A percentile compares a stretch with the other conserved stretches of the same genome.
These are phyloP conservation scores for Lentinula detonsa DNA, from an alignment of 768 basidiomycete species.

Conservation along the genomic window DNA sequence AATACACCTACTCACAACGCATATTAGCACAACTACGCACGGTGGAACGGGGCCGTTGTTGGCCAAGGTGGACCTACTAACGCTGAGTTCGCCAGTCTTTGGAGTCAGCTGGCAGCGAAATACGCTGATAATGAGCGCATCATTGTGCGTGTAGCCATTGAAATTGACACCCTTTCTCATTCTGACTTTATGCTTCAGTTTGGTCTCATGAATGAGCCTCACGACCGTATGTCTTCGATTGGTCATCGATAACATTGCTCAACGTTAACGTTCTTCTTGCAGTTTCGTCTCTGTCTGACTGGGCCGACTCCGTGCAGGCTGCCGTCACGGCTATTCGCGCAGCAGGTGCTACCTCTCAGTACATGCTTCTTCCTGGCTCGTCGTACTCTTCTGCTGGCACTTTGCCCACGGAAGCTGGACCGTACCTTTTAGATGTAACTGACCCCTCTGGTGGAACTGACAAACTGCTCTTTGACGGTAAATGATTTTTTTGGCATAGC, in stretches of 20 bases:
- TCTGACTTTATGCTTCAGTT: conserved; percentile 11
- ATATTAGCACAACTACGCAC: conserved; percentile 49
- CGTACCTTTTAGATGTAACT: conserved; percentile 31
- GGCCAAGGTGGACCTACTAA: conserved; percentile 55
- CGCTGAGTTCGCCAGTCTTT: conserved; percentile 42
- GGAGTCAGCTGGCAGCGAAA: conserved; percentile 45
- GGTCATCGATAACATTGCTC: no score
- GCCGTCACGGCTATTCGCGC: conserved; percentile 55
- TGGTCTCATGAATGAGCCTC: conserved; percentile 54
- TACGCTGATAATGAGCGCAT: conserved; percentile 35
- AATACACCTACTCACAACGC: not conserved
- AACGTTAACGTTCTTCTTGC: no score
- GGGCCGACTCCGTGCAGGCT: conserved; percentile 45
- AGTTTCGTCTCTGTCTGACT: conserved; percentile 27
- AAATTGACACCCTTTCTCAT: conserved; percentile 1
- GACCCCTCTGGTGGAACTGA: conserved; percentile 34
- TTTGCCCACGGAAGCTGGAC: conserved; percentile 39
- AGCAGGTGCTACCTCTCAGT: conserved; percentile 47
- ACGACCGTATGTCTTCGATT: conserved; percentile 24
- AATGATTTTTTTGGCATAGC: not conserved
- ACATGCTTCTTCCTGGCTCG: conserved; percentile 48
- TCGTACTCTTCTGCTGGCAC: conserved; percentile 23
- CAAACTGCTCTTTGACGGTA: conserved; percentile 46
- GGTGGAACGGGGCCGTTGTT: conserved; percentile 51
- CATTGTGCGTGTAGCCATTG: conserved; percentile 26